Base-by-base conservation (phyloP, 768 basidiomycete species). In the Rhodotorula paludigena region DNA sequence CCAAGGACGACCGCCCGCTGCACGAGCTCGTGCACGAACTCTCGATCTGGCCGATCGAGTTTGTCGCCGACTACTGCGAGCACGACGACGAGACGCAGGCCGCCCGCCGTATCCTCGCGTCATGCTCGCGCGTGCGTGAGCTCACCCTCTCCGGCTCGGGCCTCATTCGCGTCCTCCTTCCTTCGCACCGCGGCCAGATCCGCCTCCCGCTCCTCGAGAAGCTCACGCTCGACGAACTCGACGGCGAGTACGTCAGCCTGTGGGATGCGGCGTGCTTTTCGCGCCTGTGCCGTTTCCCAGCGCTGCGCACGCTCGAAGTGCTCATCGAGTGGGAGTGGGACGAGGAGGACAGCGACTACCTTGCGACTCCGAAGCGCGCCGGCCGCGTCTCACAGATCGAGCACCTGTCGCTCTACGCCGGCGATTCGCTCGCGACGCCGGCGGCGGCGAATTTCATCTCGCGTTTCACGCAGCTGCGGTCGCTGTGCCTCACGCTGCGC, bases 101-200 rank as follows among this genome's bases (percentile, higher is more conserved):
- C 0, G 15, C 21, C 23, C 21, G 20, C 23, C 5, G 14, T 14
- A 48, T 59, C 41, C 45, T 59, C 6, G 16, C 2, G 18, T 8
- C 3, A 3, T 18, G 28, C 5, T 5, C 10, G 20, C 3, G 41
- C 1, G 0, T 60, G 18, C 20, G 32, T n/a, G 25, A 2, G 5
- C 35, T 60, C 18, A 2, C 6, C 18, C 18, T 41, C 39, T 1
- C 5, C 15, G 9, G 18, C 23, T 23, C 38, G 20, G 39, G 18
- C 8, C 1, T 11, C 21, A 20, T 36, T 12, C 21, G 28, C 6
- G 32, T 51, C 38, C 49, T 52, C 28, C 38, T 60, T 0, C 38
- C 49, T 20, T 23, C 20, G 2, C n/a, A 36, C 15, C 15, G 45
- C 5, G 25, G 36, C 7, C 12, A 4, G 5, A 1, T 18, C 3